Conservation (phyloP, 2,329 filamentous ascomycete species). For the Rugonectria rugulosa region DNA sequence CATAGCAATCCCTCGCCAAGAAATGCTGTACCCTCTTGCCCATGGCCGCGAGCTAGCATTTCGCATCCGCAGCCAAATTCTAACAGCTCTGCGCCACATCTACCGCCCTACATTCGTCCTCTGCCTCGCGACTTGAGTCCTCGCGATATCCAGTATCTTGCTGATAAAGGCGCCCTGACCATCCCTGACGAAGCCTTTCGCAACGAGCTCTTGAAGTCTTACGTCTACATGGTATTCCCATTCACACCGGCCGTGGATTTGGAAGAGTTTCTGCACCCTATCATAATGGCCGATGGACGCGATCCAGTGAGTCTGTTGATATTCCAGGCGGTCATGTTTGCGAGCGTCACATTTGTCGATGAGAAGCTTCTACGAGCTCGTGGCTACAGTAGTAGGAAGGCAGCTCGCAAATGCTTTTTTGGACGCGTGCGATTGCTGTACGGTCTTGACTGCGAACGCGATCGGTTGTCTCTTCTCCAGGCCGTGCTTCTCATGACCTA, state of each 20-base stretch:
- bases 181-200: constrained; percentile 14
- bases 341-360: constrained; percentile 20
- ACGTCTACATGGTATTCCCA: constrained; percentile 16
- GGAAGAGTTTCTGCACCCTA: constrained; percentile 9
- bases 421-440: constrained; percentile 12
- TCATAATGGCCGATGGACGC: not conserved
- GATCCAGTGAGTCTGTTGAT: constrained; percentile 10
- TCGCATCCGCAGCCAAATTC: not conserved
- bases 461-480: constrained; percentile 12
- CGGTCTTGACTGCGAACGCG: constrained; percentile 12
- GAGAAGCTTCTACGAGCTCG: not conserved
- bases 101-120: constrained; percentile 8
- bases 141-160: constrained; percentile 12
- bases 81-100: not conserved
- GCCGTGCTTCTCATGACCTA: constrained; percentile 19
- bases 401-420: constrained; percentile 19
- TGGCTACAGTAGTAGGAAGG: constrained; percentile 9
- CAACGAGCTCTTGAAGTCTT: constrained; percentile 13
- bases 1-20: too few relatives aligned
- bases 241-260: constrained; percentile 17
- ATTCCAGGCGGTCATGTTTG: constrained; percentile 23
- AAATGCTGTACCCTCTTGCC: too few relatives aligned
- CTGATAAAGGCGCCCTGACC: constrained; percentile 15
- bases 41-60: not conserved
- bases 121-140: constrained; percentile 2